Conservation (phyloP, 139 green algal species). For the Chlorella sp. region DNA sequence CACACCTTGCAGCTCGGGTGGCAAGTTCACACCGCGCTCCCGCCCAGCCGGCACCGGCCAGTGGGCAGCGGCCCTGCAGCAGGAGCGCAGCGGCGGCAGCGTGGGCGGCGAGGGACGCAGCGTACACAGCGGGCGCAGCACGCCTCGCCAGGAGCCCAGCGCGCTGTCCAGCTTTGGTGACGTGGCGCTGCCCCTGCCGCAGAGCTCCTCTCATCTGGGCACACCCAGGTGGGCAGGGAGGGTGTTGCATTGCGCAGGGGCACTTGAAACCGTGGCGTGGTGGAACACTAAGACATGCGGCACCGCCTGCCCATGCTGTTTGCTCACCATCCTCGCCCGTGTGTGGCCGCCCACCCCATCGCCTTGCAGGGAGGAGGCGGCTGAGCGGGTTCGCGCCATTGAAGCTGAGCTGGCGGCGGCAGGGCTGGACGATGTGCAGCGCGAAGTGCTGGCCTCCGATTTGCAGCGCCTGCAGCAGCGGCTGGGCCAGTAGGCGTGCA, state of each 20-base stretch:
- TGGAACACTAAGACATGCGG: neutral
- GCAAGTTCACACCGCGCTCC: neutral
- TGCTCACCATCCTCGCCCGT: neutral
- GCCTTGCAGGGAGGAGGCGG: neutral
- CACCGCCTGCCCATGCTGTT: neutral
- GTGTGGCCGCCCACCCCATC: neutral
- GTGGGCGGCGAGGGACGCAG: neutral
- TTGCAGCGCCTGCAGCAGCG: neutral
- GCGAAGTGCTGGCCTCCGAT: conserved; percentile 1
- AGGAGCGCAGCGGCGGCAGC: neutral
- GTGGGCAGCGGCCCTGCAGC: neutral
- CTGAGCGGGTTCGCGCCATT: neutral
- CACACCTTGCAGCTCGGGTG: neutral
- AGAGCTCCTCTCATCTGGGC: neutral
- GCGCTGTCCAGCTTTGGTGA: conserved; percentile 12
- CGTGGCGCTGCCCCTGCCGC: neutral
- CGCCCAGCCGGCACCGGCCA: neutral
- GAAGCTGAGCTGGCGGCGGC: neutral
- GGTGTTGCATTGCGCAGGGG: neutral
- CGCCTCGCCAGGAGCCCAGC: conserved; percentile 11
- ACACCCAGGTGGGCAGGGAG: neutral
- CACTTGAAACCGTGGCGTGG: too few relatives aligned
- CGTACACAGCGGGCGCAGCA: neutral
- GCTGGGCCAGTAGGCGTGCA: neutral
- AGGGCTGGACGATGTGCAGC: conserved; percentile 12